Evolutionary conservation across 768 basidiomycete species (phyloP).

Genomic region (Exsudoporus frostii): DNA sequence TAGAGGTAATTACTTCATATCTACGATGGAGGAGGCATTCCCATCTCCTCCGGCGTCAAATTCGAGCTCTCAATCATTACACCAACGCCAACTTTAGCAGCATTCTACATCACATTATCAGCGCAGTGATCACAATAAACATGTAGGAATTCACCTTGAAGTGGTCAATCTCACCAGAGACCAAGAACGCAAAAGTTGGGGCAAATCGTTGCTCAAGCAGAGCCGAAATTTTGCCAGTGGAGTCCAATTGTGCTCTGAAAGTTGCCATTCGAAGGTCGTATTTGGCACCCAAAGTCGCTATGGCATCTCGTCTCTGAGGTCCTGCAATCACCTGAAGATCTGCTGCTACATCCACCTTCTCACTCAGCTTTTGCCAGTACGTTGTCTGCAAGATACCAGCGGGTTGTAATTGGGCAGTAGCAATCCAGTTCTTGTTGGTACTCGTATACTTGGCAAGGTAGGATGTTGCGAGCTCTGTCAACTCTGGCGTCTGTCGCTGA

Average conservation of each 20-base stretch:
- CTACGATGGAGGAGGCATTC: constrained; percentile 52
- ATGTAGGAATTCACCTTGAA: constrained; percentile 66
- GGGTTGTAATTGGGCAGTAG: constrained; percentile 85
- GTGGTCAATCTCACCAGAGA: constrained; percentile 98
- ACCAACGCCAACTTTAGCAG: constrained; percentile 93
- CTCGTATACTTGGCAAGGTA: constrained; percentile 81
- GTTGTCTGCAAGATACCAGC: constrained; percentile 84
- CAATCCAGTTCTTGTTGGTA: constrained; percentile 79
- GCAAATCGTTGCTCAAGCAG: constrained; percentile 94
- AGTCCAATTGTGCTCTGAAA: constrained; percentile 93
- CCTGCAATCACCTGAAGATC: constrained; percentile 83
- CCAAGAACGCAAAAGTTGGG: constrained; percentile 90
- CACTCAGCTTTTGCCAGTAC: constrained; percentile 94
- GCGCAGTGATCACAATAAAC: not conserved
- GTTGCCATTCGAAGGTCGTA: constrained; percentile 93
- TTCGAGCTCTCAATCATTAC: constrained; percentile 93
- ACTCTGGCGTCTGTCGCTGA: constrained; percentile 72
- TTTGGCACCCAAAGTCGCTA: constrained; percentile 93
- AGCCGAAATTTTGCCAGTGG: constrained; percentile 92
- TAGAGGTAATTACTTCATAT: constrained; percentile 30
- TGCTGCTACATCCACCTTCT: constrained; percentile 96
- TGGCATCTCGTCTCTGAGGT: constrained; percentile 80
- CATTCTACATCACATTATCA: constrained; percentile 52
- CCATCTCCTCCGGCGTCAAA: constrained; percentile 82
- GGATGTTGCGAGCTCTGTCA: constrained; percentile 67